These are phyloP conservation scores for Oryza longistaminata DNA, from an alignment of 176 grass and related monocot genomes.

Conservation along the genomic window DNA sequence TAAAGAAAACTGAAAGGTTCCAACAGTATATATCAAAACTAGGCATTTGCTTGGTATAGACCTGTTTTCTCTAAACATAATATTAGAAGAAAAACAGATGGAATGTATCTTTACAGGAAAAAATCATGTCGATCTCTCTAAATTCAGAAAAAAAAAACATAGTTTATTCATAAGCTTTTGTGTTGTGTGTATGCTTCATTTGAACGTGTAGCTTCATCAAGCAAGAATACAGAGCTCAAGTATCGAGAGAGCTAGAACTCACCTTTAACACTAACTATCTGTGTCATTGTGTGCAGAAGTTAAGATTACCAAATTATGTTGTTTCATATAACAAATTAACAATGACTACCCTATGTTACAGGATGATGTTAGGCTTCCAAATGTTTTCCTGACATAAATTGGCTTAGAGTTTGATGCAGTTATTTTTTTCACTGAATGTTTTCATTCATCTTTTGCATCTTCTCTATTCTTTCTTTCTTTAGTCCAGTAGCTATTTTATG, in stretches of 20 bases:
- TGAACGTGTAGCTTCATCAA: constrained; percentile 13
- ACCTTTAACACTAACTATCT: constrained; percentile 3
- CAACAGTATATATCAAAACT: not conserved
- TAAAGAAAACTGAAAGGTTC: not conserved
- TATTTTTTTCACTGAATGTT: not conserved
- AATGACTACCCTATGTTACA: constrained; percentile 1
- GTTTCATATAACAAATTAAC: not conserved
- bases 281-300: constrained; percentile 1
- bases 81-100: not conserved
- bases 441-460: not conserved
- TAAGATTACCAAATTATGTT: not conserved
- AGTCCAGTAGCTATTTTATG: not conserved
- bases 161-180: not conserved
- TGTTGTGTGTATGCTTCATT: not conserved
- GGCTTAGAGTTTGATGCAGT: not conserved
- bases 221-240: not conserved
- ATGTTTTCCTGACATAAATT: not conserved
- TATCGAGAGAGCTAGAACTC: not conserved
- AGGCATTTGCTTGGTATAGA: not conserved
- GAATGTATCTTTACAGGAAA: not conserved
- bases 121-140: not conserved
- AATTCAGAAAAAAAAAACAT: not conserved
- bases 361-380: not conserved
- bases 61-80: not conserved
- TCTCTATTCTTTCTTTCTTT: not conserved